Evolutionary conservation across 352 stramenopile species (phyloP), one percentile per base, ranked within the genome.

Genomic region (Phytopythium boreale): DNA sequence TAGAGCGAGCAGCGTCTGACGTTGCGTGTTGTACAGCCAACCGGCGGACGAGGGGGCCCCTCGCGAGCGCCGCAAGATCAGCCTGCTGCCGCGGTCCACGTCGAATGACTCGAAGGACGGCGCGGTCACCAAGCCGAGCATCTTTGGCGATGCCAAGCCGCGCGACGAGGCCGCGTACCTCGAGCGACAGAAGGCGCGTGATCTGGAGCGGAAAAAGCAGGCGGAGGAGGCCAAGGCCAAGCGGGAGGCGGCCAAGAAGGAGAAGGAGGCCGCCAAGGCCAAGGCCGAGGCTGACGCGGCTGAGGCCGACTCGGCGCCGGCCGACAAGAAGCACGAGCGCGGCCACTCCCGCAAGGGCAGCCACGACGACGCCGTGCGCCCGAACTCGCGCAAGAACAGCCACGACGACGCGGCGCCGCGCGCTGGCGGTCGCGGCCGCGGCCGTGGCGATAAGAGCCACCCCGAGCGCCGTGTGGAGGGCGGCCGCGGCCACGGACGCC

Each of bases 121-220:
- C 24, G 44, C 66, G 26, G 56, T 64, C 27, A 77, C 27, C 22
- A n/a, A 50, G 17, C 57, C 67, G 34, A 93, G 71, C 68, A 88
- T 90, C 59, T 96, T 96, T 57, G 88, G 88, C 19, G 79, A 93
- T n/a, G 88, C 88, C 22, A 96, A 95, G 71, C 86, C 88, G 4
- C 87, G 84, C 36, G 87, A 95, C 43, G 86, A 95, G 44, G 36
- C 56, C 10, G 79, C 71, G 57, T 90, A 92, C 62, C 71, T 76
- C 14, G 85, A 92, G 64, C 85, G 82, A 43, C 84, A 88, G 72
- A 90, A 86, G 50, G 61, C 73, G 39, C 61, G 53, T 15, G 68
- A 80, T 43, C 31, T 61, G 31, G 75, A 80, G 56, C 43, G 57
- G 19, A 69, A 69, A 27, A 75, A 82, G 55, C 52, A 69, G 31